phyloP scores from a whole-genome alignment of 805 yeast genomes.

The Spathaspora sp. region DNA sequence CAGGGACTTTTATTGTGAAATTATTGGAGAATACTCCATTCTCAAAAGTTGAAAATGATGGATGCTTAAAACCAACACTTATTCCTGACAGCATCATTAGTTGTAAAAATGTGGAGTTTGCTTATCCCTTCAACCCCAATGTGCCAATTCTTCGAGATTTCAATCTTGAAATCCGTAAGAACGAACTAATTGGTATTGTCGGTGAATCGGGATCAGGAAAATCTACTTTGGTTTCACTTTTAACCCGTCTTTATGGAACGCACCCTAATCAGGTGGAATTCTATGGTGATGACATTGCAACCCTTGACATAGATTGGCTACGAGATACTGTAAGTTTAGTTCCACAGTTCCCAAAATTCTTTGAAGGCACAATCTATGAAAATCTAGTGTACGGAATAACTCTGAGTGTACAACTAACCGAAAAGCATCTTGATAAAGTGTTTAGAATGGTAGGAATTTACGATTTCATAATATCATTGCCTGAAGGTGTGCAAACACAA shows the following conservation, averaged over 20 bases:
- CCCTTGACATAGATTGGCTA: slow-evolving; percentile 43
- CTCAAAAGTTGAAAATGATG: slow-evolving; percentile 30
- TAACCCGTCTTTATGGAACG: slow-evolving; percentile 51
- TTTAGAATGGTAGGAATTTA: slow-evolving; percentile 48
- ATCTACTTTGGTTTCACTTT: slow-evolving; percentile 63
- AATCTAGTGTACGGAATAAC: slow-evolving; percentile 63
- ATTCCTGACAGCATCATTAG: slow-evolving; percentile 20
- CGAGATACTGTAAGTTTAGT: slow-evolving; percentile 63
- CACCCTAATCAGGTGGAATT: slow-evolving; percentile 20
- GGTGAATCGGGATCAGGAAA: slow-evolving; percentile 95
- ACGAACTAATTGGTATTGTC: slow-evolving; percentile 60
- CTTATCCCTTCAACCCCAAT: slow-evolving; percentile 37
- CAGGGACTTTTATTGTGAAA: slow-evolving; percentile 49
- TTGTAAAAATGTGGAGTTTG: slow-evolving; percentile 47
- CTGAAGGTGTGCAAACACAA: slow-evolving; percentile 55
- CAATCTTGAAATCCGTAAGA: slow-evolving; percentile 37
- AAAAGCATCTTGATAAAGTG: slow-evolving; percentile 31
- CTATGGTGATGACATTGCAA: slow-evolving; percentile 35
- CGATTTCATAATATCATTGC: slow-evolving; percentile 52
- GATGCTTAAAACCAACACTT: slow-evolving; percentile 24
- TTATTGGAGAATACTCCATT: slow-evolving; percentile 30
- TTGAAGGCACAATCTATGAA: slow-evolving; percentile 69
- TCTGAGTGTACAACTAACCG: slow-evolving; percentile 14
- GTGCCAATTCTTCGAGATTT: slow-evolving; percentile 38
- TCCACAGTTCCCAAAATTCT: slow-evolving; percentile 68